These are phyloP conservation scores for Plenodomus biglobosus DNA, from an alignment of 2,329 filamentous ascomycete species.

Conservation along the genomic window DNA sequence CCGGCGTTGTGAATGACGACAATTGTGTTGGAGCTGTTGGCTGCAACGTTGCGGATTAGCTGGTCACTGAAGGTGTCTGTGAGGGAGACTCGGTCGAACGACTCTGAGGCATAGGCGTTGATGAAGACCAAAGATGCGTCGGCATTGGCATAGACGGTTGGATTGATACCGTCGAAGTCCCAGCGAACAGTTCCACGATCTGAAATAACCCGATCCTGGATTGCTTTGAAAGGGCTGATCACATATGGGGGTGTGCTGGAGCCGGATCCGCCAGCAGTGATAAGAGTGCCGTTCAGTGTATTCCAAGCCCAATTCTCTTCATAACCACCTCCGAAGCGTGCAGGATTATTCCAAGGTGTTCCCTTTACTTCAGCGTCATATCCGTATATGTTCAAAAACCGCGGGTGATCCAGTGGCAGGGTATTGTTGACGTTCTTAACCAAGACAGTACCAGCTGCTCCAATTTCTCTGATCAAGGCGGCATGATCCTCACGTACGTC, in stretches of 20 bases:
- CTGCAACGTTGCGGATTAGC: conserved; percentile 50
- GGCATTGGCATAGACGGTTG: conserved; percentile 33
- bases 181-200: conserved; percentile 38
- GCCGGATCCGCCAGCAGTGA: conserved; percentile 43
- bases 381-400: conserved; percentile 44
- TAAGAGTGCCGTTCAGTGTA: conserved; percentile 47
- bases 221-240: conserved; percentile 46
- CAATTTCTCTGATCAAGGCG: conserved; percentile 45
- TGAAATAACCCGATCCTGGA: conserved; percentile 34
- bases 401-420: conserved; percentile 52
- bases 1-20: conserved; percentile 49
- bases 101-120: conserved; percentile 53
- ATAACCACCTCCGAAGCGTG: conserved; percentile 44
- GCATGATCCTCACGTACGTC: conserved; percentile 49
- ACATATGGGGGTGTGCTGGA: conserved; percentile 46
- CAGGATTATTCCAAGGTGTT: conserved; percentile 42
- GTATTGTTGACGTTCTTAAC: conserved; percentile 58
- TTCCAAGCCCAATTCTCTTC: conserved; percentile 44
- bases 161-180: conserved; percentile 39
- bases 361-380: conserved; percentile 44
- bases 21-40: conserved; percentile 54
- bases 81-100: conserved; percentile 28
- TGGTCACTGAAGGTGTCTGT: conserved; percentile 26
- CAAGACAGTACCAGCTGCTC: conserved; percentile 44
- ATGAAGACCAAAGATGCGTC: conserved; percentile 59